Conservation (phyloP, 2,329 filamentous ascomycete species). For the Metarhizium humberi region DNA sequence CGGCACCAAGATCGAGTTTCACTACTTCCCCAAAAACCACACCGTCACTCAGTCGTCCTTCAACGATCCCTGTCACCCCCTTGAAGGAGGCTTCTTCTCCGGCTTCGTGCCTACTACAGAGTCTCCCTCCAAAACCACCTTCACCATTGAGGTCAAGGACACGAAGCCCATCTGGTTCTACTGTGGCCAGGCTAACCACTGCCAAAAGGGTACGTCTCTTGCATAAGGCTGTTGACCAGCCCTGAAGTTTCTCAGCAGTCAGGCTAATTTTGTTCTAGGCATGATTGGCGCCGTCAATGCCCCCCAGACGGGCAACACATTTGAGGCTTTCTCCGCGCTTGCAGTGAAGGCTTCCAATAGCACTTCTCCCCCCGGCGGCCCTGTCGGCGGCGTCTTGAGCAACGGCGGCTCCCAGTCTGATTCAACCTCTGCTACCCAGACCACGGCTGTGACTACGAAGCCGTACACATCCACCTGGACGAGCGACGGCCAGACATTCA, state of each 20-base stretch:
- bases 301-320: neutral
- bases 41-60: constrained; percentile 54
- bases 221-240: constrained; percentile 16
- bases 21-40: constrained; percentile 42
- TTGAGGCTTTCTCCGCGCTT: neutral
- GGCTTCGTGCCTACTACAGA: constrained; percentile 29
- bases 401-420: neutral
- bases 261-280: neutral
- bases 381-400: neutral
- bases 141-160: constrained; percentile 18
- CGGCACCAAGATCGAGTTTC: constrained; percentile 38
- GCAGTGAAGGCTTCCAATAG: neutral
- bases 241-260: neutral
- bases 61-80: constrained; percentile 47
- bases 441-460: neutral
- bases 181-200: constrained; percentile 47
- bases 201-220: constrained; percentile 47
- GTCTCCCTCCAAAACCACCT: constrained; percentile 11
- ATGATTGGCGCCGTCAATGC: neutral
- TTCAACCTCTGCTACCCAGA: neutral
- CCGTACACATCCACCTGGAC: neutral
- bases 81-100: constrained; percentile 25
- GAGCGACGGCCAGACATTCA: neutral
- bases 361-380: neutral
- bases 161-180: constrained; percentile 53